Conservation (phyloP, 768 basidiomycete genomes). For the Xerocomellus amylosporus region DNA sequence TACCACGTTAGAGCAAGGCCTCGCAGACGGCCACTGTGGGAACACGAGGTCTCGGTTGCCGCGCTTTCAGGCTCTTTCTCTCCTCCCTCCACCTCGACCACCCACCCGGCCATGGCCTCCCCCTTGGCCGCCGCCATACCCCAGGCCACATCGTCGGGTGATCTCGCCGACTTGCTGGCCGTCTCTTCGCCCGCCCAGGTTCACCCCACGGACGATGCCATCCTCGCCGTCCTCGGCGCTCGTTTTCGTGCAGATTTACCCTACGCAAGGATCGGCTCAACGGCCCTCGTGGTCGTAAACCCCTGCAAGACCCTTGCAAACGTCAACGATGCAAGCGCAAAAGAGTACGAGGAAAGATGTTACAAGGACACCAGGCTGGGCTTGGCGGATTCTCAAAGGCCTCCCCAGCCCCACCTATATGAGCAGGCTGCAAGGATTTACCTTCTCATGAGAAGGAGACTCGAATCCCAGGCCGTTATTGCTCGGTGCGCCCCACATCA, state of each 20-base stretch:
- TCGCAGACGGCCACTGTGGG: no score
- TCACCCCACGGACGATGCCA: conserved; percentile 55
- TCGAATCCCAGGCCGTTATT: conserved; percentile 53
- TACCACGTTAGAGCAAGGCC: no score
- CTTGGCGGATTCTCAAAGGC: conserved; percentile 35
- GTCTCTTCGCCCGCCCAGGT: conserved; percentile 38
- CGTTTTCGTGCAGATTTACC: conserved; percentile 60
- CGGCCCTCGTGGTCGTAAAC: conserved; percentile 56
- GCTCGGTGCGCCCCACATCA: conserved; percentile 42
- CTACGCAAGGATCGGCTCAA: conserved; percentile 48
- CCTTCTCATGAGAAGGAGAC: conserved; percentile 52
- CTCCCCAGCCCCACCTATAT: conserved; percentile 57
- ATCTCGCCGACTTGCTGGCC: conserved; percentile 46
- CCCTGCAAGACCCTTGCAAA: conserved; percentile 57
- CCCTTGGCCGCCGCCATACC: conserved; percentile 29
- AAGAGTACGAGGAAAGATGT: conserved; percentile 53
- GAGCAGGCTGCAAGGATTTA: conserved; percentile 62
- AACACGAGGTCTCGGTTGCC: no score
- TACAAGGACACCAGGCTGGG: conserved; percentile 52
- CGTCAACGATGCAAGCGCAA: conserved; percentile 54
- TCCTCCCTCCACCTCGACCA: conserved; percentile 6
- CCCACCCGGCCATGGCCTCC: conserved; percentile 39
- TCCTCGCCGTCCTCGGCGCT: conserved; percentile 52
- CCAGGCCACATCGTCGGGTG: conserved; percentile 44
- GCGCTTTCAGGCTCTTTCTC: background rate